Conservation (phyloP, 768 basidiomycete genomes). For the Arthromyces matolae region DNA sequence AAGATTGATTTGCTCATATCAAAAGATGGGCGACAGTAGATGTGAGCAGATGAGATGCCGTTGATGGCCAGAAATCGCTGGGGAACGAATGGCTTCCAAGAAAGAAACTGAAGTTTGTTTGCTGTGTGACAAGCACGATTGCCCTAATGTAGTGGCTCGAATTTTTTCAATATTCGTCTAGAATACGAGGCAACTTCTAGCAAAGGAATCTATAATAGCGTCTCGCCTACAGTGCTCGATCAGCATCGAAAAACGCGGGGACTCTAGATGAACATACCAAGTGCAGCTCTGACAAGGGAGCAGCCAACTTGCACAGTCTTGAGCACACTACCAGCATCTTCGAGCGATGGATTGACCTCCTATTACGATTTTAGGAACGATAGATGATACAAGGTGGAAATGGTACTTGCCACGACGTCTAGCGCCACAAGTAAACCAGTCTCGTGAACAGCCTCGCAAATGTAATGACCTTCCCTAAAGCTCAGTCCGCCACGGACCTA, state of each 20-base stretch:
- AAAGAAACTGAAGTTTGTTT: too few species aligned
- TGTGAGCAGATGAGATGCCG: too few species aligned
- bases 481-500: constrained; percentile 92
- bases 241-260: too few species aligned
- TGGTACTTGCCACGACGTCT: constrained; percentile 79
- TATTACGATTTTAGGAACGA: constrained; percentile 27
- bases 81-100: too few species aligned
- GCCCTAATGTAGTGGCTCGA: too few species aligned
- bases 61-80: too few species aligned
- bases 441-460: constrained; percentile 89
- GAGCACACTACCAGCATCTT: constrained; percentile 66
- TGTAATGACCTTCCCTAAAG: constrained; percentile 98
- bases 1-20: too few species aligned
- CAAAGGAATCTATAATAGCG: constrained; percentile 30
- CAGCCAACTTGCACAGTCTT: constrained; percentile 92
- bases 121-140: too few species aligned
- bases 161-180: too few species aligned
- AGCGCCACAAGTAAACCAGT: constrained; percentile 89
- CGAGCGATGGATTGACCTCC: constrained; percentile 97
- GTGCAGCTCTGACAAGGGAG: constrained; percentile 75
- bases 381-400: background rate
- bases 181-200: background rate
- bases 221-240: constrained; percentile 37
- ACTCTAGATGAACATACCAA: constrained; percentile 49
- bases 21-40: too few species aligned